phyloP scores from a whole-genome alignment of 2,329 filamentous ascomycete genomes.

The Ophiostoma novo-ulmi region DNA sequence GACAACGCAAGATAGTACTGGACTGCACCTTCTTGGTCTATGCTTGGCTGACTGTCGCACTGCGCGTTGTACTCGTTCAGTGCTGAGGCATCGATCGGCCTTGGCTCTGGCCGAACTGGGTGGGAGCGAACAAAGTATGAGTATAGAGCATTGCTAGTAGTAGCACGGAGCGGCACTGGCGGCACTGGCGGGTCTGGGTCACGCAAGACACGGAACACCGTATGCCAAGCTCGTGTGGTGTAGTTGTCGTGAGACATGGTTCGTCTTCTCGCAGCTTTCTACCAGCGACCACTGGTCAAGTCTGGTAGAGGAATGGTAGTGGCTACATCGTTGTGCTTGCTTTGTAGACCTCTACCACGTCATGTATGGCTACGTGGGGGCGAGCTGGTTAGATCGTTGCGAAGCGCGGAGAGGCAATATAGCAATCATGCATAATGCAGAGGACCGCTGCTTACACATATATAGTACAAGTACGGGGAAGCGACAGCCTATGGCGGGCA shows the following conservation, averaged over 20 bases:
- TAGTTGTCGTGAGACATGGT: background rate
- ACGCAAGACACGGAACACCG: slow-evolving; percentile 2
- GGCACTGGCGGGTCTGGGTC: background rate
- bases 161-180: background rate
- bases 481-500: background rate
- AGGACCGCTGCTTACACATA: background rate
- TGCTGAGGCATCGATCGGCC: background rate
- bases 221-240: background rate
- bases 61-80: background rate
- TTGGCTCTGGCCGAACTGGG: background rate
- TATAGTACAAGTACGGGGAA: slow-evolving; percentile 4
- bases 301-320: too few species aligned
- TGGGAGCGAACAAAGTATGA: too few species aligned
- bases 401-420: background rate
- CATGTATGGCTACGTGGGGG: slow-evolving; percentile 4
- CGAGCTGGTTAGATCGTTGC: background rate
- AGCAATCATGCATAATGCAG: background rate
- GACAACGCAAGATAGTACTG: background rate
- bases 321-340: too few species aligned
- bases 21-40: background rate
- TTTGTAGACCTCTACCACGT: background rate
- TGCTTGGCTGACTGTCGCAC: background rate
- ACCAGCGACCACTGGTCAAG: background rate
- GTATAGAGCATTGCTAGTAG: background rate
- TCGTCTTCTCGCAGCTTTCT: background rate